phyloP scores from a whole-genome alignment of 2,329 filamentous ascomycete species.

The Juglanconis oblonga region DNA sequence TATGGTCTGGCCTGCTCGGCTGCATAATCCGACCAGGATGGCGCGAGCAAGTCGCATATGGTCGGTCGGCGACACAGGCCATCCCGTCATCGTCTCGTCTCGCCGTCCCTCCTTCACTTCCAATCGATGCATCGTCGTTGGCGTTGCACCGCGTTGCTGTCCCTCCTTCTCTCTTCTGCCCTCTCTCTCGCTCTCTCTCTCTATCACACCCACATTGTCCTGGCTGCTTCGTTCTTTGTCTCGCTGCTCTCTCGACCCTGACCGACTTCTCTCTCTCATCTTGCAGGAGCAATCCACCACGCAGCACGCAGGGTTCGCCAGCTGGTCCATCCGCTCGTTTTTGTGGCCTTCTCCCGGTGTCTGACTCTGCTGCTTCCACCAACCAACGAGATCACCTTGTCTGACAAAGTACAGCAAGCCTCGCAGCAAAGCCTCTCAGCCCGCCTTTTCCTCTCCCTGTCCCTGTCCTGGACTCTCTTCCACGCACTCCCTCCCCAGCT shows the following conservation, averaged over 20 bases:
- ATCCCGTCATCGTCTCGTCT: not conserved
- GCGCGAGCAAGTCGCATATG: not conserved
- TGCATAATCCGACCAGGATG: not conserved
- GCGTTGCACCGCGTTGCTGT: not conserved
- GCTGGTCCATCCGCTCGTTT: slow-evolving; percentile 6
- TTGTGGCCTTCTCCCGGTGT: slow-evolving; percentile 8
- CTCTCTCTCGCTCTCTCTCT: not conserved
- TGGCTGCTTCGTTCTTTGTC: not conserved
- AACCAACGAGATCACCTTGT: not conserved
- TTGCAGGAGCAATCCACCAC: not conserved
- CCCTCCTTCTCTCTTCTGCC: not conserved
- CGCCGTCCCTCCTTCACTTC: not conserved
- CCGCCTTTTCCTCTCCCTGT: not conserved
- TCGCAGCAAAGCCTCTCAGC: not conserved
- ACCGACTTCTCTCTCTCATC: not conserved
- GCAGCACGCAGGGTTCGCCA: not conserved
- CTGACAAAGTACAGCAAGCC: not conserved
- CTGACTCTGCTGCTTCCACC: slow-evolving; percentile 6
- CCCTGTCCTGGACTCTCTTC: not conserved
- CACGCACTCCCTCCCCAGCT: not conserved
- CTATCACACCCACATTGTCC: not conserved
- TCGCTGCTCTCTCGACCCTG: not conserved
- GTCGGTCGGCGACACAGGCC: not conserved
- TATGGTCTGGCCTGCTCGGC: not conserved
- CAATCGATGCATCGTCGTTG: not conserved